Base-by-base conservation (phyloP, 805 yeast species). In the Danielia oregonensis region DNA sequence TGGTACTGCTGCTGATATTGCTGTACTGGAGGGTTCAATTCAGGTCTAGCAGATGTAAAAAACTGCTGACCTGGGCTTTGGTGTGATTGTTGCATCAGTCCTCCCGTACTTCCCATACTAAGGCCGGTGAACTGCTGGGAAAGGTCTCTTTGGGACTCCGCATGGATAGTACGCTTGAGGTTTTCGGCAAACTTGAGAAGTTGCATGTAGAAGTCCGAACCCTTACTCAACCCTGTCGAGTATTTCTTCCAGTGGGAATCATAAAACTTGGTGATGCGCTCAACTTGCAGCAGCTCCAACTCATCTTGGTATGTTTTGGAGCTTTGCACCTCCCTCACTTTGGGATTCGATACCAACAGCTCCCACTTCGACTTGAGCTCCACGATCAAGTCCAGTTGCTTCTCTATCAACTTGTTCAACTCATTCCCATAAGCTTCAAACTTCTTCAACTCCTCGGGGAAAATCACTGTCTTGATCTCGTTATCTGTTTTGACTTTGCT, bases 361-460 rank as follows among this genome's bases (percentile, higher is more conserved):
- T 37, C 44, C 72, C 72, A 68, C 24, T 51, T 51, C 4, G 30
- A 36, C 26, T 49, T 52, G 32, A 67, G 51, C 6, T 48, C 49
- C 3, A 29, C 32, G 17, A 82, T 62, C 18, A 79, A 55, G 3
- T 61, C 58, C 16, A 70, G 68, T 55, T 89, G 96, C 33, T 78
- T 77, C 25, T 70, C 72, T n/a, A 82, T 69, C 8, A 89, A 74
- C 1, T 78, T 74, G 24, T 79, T 84, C 17, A 91, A 62, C 35
- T 94, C 74, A 2, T 72, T 68, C 33, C 78, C 78, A 43, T 76
- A 78, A 0, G 82, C 82, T 24, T 74, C 75, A 57, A 87, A 91
- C 57, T 91, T 91, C 32, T 70, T 74, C 43, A 91, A 62, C 54
- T 87, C 96, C 37, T 74, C 72, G 12, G 78, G 74, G 53, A 89